Evolutionary conservation across 108 stramenopile species (phyloP).

Genomic region (Schizochytrium sp.): DNA sequence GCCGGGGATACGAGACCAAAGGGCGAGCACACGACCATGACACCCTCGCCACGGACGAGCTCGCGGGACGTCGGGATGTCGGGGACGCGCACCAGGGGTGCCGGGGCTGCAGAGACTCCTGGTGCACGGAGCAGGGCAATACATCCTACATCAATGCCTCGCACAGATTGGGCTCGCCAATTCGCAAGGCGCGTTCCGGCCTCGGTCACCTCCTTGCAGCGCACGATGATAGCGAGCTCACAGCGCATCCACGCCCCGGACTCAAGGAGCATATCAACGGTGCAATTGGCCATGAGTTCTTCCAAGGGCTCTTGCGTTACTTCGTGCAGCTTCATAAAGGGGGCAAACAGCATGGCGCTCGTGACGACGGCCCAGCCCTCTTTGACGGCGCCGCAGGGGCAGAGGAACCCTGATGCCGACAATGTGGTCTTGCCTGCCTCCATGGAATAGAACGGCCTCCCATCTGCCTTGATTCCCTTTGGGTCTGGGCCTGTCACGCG

Average conservation of each 20-base stretch:
- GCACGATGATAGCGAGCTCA: not conserved
- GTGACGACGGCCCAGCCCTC: not conserved
- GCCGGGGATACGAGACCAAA: constrained; percentile 9
- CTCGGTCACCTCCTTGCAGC: not conserved
- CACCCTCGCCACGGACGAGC: not conserved
- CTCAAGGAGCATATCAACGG: not conserved
- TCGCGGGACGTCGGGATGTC: not conserved
- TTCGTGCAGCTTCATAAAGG: not conserved
- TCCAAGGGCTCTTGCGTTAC: not conserved
- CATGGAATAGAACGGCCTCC: not conserved
- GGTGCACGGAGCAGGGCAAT: not conserved
- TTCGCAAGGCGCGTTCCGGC: not conserved
- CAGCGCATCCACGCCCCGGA: not conserved
- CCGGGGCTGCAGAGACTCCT: not conserved
- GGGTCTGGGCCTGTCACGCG: not conserved
- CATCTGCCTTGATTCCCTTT: not conserved
- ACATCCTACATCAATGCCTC: not conserved
- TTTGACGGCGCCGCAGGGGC: not conserved
- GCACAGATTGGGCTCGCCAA: not conserved
- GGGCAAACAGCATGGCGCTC: not conserved
- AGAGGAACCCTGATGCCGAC: constrained; percentile 12
- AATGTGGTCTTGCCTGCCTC: not conserved
- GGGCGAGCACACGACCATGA: not conserved
- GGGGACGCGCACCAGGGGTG: not conserved
- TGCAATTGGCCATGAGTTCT: not conserved